Evolutionary conservation across 148 eudicot genomes (phyloP).

Genomic region (Limonium bicolor): DNA sequence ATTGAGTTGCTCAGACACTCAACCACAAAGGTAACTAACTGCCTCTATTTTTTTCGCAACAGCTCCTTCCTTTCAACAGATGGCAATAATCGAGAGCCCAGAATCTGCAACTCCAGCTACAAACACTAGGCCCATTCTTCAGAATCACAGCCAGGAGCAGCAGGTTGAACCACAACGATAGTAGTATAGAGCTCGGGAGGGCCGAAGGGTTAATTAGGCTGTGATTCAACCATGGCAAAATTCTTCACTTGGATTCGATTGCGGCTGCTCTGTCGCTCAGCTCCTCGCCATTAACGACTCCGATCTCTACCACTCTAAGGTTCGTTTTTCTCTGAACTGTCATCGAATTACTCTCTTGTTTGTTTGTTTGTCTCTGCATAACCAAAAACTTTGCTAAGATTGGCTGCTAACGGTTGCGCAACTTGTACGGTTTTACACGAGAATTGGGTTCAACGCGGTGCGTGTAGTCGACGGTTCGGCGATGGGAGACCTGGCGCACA

Average conservation of each 20-base stretch:
- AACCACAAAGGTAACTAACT: too few species aligned
- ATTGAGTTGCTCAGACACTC: too few species aligned
- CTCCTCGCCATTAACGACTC: constrained; percentile 91
- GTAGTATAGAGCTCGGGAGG: constrained; percentile 43
- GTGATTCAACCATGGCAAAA: constrained; percentile 52
- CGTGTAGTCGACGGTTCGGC: constrained; percentile 63
- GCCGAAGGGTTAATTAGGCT: constrained; percentile 74
- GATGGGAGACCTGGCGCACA: constrained; percentile 42
- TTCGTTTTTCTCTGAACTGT: constrained; percentile 3
- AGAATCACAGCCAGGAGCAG: constrained; percentile 52
- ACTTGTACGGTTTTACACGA: constrained; percentile 65
- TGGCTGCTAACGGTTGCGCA: constrained; percentile 13
- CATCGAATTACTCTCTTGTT: neutral
- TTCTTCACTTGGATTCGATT: constrained; percentile 88
- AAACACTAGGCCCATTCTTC: constrained; percentile 76
- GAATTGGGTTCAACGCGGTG: constrained; percentile 72
- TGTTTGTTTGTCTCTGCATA: neutral
- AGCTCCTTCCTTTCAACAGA: too few species aligned
- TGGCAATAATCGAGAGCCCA: constrained; percentile 51
- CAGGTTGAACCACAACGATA: constrained; percentile 10
- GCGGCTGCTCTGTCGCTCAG: constrained; percentile 64
- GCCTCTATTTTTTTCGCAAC: too few species aligned
- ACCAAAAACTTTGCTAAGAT: neutral
- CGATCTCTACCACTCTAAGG: constrained; percentile 86
- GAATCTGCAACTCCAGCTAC: constrained; percentile 50